Evolutionary conservation across 495 filamentous ascomycete genomes (phyloP).

Genomic region (Penicillium samsonianum): DNA sequence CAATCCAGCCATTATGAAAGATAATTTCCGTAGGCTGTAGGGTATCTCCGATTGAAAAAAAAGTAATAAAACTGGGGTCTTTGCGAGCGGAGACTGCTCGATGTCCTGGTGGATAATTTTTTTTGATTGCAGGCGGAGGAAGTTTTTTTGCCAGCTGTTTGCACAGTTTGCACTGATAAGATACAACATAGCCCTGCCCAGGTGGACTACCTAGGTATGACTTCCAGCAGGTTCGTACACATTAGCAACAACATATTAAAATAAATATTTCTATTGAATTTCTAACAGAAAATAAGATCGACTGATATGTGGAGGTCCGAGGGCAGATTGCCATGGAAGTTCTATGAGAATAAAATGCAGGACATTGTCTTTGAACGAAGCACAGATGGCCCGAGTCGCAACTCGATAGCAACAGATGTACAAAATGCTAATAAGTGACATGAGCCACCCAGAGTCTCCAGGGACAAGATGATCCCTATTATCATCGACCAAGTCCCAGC

Average conservation of each 20-base stretch:
- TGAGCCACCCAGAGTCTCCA: neutral
- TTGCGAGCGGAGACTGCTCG: constrained; percentile 29
- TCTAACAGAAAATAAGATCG: neutral
- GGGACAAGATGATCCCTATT: neutral
- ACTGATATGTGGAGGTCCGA: neutral
- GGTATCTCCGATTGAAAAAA: constrained; percentile 8
- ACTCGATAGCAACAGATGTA: constrained; percentile 11
- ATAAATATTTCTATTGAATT: neutral
- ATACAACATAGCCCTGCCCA: neutral
- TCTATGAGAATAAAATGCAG: neutral
- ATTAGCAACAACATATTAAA: neutral
- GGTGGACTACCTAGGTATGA: too few relatives aligned
- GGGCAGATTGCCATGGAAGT: neutral
- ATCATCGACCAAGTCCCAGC: neutral
- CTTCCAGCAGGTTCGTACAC: too few relatives aligned
- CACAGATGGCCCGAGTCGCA: neutral
- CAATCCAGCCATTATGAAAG: constrained; percentile 42
- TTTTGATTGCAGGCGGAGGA: constrained; percentile 35
- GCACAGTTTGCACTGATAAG: constrained; percentile 43
- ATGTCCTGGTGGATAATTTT: constrained; percentile 34
- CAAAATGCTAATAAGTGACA: constrained; percentile 9
- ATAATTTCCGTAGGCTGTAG: constrained; percentile 1
- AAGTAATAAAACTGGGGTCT: constrained; percentile 16
- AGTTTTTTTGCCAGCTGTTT: constrained; percentile 42
- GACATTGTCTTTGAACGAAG: neutral